Evolutionary conservation across 257 asterid species (phyloP), one percentile per base, ranked within the genome.

Genomic region (Fraxinus americana): DNA sequence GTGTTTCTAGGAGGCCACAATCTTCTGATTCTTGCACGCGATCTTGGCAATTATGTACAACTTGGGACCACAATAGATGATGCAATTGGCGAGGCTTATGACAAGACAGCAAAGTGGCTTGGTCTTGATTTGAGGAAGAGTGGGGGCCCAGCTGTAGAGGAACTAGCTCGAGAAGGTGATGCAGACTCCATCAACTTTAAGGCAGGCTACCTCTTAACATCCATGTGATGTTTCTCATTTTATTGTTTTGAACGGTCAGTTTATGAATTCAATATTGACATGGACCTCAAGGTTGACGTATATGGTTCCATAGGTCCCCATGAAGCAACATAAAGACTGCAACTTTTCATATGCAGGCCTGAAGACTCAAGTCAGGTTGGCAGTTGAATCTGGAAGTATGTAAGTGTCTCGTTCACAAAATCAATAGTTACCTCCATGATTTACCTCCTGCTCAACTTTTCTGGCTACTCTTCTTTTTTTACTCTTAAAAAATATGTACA

Each of bases 11-110:
- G 99, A 75, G 98, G 99, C 52, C 99, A 96, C 77, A 96, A 93
- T 86, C 97, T 96, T 82, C 86, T 96, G 41, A 82, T 96, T 87
- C 97, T 96, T 83, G 98, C 99, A 27, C 92, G 90, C 80, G 99
- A 87, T 78, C 96, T 96, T 82, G 99, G 99, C 67, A 87, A 91
- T 81, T 96, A 96, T 75, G 83, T 91, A 81, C 98, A 96, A 85
- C 97, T 96, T 80, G 99, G 99, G 77, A 90, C 99, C 67, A 80
- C 99, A 14, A 77, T 93, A 72, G 99, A 96, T 85, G 99, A 96
- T 84, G 99, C 99, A 23, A 90, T 96, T 75, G 99, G 99, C 25
- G 99, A 96, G 90, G 97, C 99, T 77, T 96, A 96, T 77, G 99
- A 96, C 84, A 96, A 96, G 86, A 92, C 91, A 25, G 98, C 98